Conservation (phyloP, 495 filamentous ascomycete species). For the Chaetomium fimeti region DNA sequence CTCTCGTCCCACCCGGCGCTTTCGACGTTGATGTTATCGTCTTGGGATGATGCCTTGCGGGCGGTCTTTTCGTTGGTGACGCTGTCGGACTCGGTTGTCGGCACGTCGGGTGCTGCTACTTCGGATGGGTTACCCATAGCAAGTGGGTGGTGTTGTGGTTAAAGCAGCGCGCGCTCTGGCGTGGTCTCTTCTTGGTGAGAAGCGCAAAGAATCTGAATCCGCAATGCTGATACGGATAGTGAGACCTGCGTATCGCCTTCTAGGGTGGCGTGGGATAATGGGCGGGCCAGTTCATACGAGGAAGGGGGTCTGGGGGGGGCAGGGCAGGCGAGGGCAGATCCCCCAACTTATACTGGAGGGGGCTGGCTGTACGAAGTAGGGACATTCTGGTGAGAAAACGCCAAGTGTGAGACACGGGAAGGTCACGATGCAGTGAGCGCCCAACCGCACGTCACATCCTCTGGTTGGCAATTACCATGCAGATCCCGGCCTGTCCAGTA, state of each 20-base stretch:
- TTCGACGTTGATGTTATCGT: slow-evolving; percentile 25
- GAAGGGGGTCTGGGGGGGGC: too few relatives aligned
- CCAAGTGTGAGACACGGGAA: slow-evolving; percentile 13
- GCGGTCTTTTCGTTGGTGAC: slow-evolving; percentile 34
- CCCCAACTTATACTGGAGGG: slow-evolving; percentile 21
- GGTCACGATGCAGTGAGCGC: slow-evolving; percentile 17
- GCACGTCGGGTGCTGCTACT: slow-evolving; percentile 29
- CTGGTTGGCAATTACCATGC: slow-evolving; percentile 23
- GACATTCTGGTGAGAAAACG: neutral
- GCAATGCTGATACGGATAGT: too few relatives aligned
- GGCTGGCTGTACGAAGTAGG: too few relatives aligned
- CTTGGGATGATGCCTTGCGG: slow-evolving; percentile 18
- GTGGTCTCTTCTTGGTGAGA: neutral
- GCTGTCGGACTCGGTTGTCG: slow-evolving; percentile 35
- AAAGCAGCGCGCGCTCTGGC: neutral
- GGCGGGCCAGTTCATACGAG: too few relatives aligned
- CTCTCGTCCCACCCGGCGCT: slow-evolving; percentile 31
- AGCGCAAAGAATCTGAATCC: too few relatives aligned
- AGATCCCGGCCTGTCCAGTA: slow-evolving; percentile 13
- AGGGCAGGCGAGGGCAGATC: slow-evolving; percentile 4
- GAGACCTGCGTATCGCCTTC: too few relatives aligned
- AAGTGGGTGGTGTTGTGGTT: neutral
- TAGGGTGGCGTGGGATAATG: too few relatives aligned
- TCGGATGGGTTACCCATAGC: slow-evolving; percentile 33
- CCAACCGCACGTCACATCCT: slow-evolving; percentile 17